A percentile compares a stretch with the other conserved stretches of the same genome.
These are phyloP conservation scores for Mycena vulgaris DNA, from an alignment of 768 basidiomycete species.

Conservation along the genomic window DNA sequence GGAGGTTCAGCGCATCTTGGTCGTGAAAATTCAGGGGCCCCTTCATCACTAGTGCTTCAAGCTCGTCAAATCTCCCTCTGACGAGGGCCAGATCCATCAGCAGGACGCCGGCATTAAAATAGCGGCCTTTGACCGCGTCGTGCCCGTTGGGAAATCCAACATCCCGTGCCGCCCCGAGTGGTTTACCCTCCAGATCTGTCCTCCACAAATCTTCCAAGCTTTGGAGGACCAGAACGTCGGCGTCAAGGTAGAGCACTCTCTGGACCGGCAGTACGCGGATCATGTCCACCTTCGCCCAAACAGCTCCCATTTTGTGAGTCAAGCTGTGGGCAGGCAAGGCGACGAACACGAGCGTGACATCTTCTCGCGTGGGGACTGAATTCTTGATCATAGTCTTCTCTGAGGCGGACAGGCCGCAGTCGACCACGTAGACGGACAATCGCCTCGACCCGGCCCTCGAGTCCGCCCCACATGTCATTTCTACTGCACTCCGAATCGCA, in stretches of 20 bases:
- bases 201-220: constrained; percentile 61
- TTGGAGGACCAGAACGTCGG: constrained; percentile 63
- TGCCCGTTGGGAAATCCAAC: constrained; percentile 68
- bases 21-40: constrained; percentile 50
- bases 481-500: constrained; percentile 56
- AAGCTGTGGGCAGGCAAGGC: constrained; percentile 48
- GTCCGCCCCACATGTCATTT: constrained; percentile 37
- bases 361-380: constrained; percentile 44
- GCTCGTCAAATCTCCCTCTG: constrained; percentile 44
- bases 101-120: constrained; percentile 73
- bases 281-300: constrained; percentile 70
- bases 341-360: constrained; percentile 62
- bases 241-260: constrained; percentile 67
- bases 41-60: constrained; percentile 44
- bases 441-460: constrained; percentile 56
- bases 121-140: constrained; percentile 50
- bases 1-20: constrained; percentile 67
- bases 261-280: constrained; percentile 63
- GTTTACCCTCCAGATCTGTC: constrained; percentile 57
- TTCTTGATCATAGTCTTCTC: constrained; percentile 52
- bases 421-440: constrained; percentile 65
- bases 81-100: constrained; percentile 63
- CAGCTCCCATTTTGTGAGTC: constrained; percentile 43
- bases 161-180: constrained; percentile 63
- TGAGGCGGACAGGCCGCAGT: constrained; percentile 58